phyloP scores from a whole-genome alignment of 768 basidiomycete genomes.

The Gymnopilus junonius region DNA sequence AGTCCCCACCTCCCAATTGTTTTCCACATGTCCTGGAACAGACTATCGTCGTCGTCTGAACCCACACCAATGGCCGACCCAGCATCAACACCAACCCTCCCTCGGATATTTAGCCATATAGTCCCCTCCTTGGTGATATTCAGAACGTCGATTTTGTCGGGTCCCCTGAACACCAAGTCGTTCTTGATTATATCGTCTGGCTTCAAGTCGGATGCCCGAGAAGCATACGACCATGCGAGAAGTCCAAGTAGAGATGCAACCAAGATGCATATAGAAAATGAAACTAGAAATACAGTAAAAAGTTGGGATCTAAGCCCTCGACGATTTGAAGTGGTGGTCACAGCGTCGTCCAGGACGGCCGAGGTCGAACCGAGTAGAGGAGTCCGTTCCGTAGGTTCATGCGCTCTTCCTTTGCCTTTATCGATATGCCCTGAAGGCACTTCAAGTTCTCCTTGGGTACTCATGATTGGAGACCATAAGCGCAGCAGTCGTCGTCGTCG shows the following conservation, averaged over 20 bases:
- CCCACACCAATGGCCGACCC: conserved; percentile 63
- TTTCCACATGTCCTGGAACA: conserved; percentile 61
- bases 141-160: conserved; percentile 63
- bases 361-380: conserved; percentile 52
- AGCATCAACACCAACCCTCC: conserved; percentile 69
- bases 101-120: conserved; percentile 62
- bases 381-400: conserved; percentile 52
- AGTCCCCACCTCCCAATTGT: conserved; percentile 72
- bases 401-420: conserved; percentile 64
- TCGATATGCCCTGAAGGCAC: conserved; percentile 14
- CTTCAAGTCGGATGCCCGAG: conserved; percentile 54
- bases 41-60: conserved; percentile 44
- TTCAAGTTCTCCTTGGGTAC: background rate
- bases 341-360: conserved; percentile 32
- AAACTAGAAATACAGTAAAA: conserved; percentile 57
- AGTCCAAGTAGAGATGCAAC: conserved; percentile 48
- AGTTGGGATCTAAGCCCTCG: conserved; percentile 42
- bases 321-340: conserved; percentile 26
- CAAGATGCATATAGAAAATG: conserved; percentile 54
- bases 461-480: conserved; percentile 10
- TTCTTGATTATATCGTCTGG: conserved; percentile 62
- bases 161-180: conserved; percentile 61
- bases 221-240: conserved; percentile 70
- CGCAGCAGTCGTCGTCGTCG: background rate
- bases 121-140: conserved; percentile 62